A percentile compares a stretch with the other conserved stretches of the same genome.
Conservation (phyloP, 495 filamentous ascomycete genomes). For the Daldinia vernicosa region DNA sequence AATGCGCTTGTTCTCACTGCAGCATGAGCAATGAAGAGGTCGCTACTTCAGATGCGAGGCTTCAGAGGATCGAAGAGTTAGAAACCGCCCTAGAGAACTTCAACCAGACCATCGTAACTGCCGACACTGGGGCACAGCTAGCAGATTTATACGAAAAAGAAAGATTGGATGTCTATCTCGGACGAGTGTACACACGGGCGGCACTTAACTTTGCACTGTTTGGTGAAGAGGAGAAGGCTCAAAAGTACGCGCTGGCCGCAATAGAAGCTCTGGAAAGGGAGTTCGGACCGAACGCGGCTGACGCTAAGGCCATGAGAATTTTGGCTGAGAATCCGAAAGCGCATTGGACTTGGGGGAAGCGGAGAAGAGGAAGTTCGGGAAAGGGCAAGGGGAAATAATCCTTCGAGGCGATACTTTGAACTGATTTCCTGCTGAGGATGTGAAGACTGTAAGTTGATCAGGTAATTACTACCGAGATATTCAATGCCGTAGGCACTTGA, state of each 20-base stretch:
- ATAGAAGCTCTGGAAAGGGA: conserved; percentile 50
- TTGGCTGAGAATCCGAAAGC: conserved; percentile 46
- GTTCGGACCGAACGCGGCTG: conserved; percentile 41
- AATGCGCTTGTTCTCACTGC: conserved; percentile 53
- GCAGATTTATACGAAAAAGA: conserved; percentile 50
- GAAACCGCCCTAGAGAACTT: conserved; percentile 50
- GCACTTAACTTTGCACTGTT: conserved; percentile 56
- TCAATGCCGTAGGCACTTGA: not conserved
- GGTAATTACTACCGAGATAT: not conserved
- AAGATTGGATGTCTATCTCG: conserved; percentile 49
- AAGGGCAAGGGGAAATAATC: conserved; percentile 3
- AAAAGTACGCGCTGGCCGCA: conserved; percentile 47
- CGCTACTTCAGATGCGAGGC: conserved; percentile 48
- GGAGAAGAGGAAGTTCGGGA: conserved; percentile 11
- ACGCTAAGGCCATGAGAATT: conserved; percentile 49
- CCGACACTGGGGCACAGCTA: conserved; percentile 48
- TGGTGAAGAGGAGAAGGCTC: conserved; percentile 49
- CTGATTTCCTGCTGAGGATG: too few species aligned
- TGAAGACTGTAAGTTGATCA: too few species aligned
- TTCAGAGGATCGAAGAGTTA: conserved; percentile 47
- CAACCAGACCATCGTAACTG: conserved; percentile 40
- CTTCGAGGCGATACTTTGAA: not conserved
- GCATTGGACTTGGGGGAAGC: conserved; percentile 47
- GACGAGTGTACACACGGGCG: conserved; percentile 51
- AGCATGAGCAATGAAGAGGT: conserved; percentile 28